Conservation (phyloP, 2,329 filamentous ascomycete genomes). For the Alternaria ethzedia region DNA sequence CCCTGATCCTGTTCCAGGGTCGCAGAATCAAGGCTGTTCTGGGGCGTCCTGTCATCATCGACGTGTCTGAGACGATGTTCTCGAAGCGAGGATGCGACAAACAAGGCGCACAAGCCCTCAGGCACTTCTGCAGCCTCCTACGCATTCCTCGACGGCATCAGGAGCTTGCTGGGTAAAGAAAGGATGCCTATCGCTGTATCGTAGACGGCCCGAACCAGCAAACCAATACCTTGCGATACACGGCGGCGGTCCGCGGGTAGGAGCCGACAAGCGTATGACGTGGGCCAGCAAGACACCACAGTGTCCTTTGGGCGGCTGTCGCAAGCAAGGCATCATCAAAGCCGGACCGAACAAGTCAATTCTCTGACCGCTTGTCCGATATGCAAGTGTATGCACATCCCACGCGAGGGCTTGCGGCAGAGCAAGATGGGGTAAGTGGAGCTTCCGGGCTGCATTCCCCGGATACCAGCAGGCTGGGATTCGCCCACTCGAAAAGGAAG, state of each 20-base stretch:
- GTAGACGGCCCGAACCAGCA: constrained; percentile 20
- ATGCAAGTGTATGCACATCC: constrained; percentile 21
- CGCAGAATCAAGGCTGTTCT: constrained; percentile 14
- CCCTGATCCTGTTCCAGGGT: constrained; percentile 25
- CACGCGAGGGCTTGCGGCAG: constrained; percentile 31
- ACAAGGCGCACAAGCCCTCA: constrained; percentile 6
- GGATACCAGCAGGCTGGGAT: constrained; percentile 27
- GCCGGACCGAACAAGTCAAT: constrained; percentile 18
- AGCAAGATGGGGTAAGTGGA: constrained; percentile 29
- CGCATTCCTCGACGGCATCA: constrained; percentile 13
- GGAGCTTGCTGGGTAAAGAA: constrained; percentile 5
- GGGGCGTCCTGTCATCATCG: constrained; percentile 26
- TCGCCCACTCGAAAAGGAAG: constrained; percentile 13
- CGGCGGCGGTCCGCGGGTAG: constrained; percentile 10
- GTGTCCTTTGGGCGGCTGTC: constrained; percentile 10
- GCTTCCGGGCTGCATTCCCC: constrained; percentile 31
- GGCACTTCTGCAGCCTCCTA: constrained; percentile 13
- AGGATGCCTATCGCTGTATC: constrained; percentile 12
- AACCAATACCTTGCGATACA: constrained; percentile 6
- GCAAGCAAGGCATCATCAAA: constrained; percentile 15
- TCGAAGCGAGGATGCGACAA: constrained; percentile 14
- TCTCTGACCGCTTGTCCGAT: constrained; percentile 33
- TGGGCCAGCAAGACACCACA: constrained; percentile 14
- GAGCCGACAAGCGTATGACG: constrained; percentile 13
- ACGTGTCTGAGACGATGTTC: constrained; percentile 9